Base-by-base conservation (phyloP, 2,329 filamentous ascomycete genomes). In the Pyrenophora seminiperda region DNA sequence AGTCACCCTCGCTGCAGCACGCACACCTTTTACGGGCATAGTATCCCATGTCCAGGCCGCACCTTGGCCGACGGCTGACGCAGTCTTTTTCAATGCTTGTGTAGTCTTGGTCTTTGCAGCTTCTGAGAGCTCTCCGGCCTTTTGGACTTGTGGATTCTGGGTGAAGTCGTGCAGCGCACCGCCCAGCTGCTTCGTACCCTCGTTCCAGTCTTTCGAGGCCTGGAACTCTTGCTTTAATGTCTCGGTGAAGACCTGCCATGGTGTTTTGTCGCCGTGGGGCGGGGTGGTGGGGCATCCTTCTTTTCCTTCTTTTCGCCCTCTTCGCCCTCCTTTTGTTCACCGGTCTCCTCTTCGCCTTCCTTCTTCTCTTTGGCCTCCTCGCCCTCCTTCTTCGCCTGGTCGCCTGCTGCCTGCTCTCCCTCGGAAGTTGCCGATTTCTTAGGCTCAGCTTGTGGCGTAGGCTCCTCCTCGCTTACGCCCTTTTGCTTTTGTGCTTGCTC, bases 31-130 rank as follows among this genome's bases (percentile, higher is more conserved):
- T 62, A 97, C 90, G 7, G 95, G 90, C 4, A 87, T 81, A 0
- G 94, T 97, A 55, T 99, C 91, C 94, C 94, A 99, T 2, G 94
- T 97, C 92, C 92, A 97, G 7, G 89, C 83, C 15, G 94, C 94
- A 69, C 92, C 87, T 73, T 96, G 91, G 48, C 93, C 94, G 60
- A 99, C 88, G 22, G 84, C 92, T 33, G 87, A 85, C 47, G 90
- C 94, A 3, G 93, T 97, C 10, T 83, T 84, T 76, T 96, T 95
- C 59, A 97, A 76, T 1, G 90, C 92, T 40, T 86, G 87, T 7
- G 87, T 84, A 4, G 91, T 91, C 13, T 87, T 90, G 5, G 86
- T 86, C 7, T 88, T 84, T 13, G 96, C 90, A 39, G 89, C 90
- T 44, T 89, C 90, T 2, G 91, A 90, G 6, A 92, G 92, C 61